These are phyloP conservation scores for Mucor velutinosus DNA, from an alignment of 371 early-diverging fungal genomes.

Conservation along the genomic window DNA sequence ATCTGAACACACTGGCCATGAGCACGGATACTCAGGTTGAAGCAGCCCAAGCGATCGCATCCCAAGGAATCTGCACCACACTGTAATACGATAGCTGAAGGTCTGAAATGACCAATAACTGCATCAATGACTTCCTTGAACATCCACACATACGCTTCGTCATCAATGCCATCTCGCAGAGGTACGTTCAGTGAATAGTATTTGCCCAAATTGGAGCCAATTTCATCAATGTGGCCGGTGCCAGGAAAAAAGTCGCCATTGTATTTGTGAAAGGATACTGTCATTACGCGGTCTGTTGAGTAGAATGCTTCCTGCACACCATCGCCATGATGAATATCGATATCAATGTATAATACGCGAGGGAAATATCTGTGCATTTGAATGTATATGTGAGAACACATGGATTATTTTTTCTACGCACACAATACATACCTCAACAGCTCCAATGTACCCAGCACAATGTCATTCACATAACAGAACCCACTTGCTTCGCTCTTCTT, in stretches of 20 bases:
- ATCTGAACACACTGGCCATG: slow-evolving; percentile 91
- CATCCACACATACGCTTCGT: slow-evolving; percentile 78
- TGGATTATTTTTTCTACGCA: slow-evolving; percentile 7
- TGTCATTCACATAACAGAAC: slow-evolving; percentile 97
- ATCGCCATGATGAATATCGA: slow-evolving; percentile 97
- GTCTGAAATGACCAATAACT: slow-evolving; percentile 79
- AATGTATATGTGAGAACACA: neutral
- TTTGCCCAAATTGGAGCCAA: slow-evolving; percentile 75
- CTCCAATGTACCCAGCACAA: slow-evolving; percentile 90
- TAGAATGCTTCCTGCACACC: slow-evolving; percentile 97
- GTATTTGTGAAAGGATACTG: slow-evolving; percentile 94
- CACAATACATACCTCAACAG: slow-evolving; percentile 63
- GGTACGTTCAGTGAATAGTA: slow-evolving; percentile 93
- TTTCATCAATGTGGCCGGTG: slow-evolving; percentile 86
- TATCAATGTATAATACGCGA: slow-evolving; percentile 92
- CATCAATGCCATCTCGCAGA: slow-evolving; percentile 89
- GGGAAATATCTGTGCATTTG: slow-evolving; percentile 59
- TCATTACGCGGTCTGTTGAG: slow-evolving; percentile 89
- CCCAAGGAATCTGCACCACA: slow-evolving; percentile 97
- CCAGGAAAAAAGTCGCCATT: slow-evolving; percentile 95
- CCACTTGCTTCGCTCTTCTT: slow-evolving; percentile 92
- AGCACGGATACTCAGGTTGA: slow-evolving; percentile 87
- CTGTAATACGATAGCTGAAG: slow-evolving; percentile 88
- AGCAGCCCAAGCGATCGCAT: slow-evolving; percentile 89
- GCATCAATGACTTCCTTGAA: slow-evolving; percentile 85